Evolutionary conservation across 352 stramenopile genomes (phyloP).

Genomic region (Pythium chondricola): DNA sequence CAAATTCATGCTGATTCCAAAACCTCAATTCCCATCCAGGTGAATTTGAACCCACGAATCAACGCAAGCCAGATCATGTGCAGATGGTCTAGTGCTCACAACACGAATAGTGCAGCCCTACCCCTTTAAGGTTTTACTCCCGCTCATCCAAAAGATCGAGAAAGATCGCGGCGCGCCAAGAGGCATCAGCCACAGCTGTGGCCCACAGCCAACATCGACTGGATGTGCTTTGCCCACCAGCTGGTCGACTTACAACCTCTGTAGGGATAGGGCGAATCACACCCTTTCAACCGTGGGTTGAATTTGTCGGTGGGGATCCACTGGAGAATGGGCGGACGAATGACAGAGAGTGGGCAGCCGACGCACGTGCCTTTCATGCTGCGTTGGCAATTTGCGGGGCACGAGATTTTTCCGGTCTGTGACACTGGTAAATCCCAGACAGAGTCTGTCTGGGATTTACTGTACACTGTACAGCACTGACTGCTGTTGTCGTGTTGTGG

Average conservation of each 20-base stretch:
- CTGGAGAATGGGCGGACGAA: too few relatives aligned
- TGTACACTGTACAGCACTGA: too few relatives aligned
- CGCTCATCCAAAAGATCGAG: conserved; percentile 17
- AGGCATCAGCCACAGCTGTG: background rate
- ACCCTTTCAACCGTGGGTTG: conserved; percentile 8
- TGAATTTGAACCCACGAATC: conserved; percentile 9
- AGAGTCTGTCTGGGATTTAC: too few relatives aligned
- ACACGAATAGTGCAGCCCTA: conserved; percentile 10
- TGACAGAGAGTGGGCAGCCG: conserved; percentile 1
- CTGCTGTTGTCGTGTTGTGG: conserved; percentile 18
- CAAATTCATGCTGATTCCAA: conserved; percentile 14
- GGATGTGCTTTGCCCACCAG: conserved; percentile 11
- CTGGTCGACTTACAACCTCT: background rate
- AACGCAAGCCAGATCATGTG: conserved; percentile 9
- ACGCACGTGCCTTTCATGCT: conserved; percentile 10
- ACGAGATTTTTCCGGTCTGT: conserved; percentile 24
- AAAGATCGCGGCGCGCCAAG: conserved; percentile 16
- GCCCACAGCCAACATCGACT: conserved; percentile 8
- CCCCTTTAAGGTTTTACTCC: conserved; percentile 11
- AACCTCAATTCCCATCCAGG: conserved; percentile 8
- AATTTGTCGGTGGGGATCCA: conserved; percentile 8
- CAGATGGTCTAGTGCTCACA: too few relatives aligned
- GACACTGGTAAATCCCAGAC: too few relatives aligned
- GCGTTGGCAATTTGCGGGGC: background rate
- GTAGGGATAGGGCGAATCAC: conserved; percentile 4